Conservation (phyloP, 768 basidiomycete species). For the Trametes cingulata region DNA sequence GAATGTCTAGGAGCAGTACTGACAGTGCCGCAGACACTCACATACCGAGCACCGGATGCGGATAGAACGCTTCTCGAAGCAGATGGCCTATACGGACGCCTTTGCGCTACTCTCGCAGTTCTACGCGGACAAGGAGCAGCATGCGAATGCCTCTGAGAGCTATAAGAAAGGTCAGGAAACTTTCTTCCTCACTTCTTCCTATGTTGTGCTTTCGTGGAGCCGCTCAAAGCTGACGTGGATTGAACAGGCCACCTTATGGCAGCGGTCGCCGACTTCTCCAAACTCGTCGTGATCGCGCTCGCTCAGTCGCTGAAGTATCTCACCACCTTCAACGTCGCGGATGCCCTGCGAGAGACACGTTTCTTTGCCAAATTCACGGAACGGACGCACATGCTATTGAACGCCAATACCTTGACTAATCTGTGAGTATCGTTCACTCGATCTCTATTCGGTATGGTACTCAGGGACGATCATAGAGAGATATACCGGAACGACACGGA, state of each 20-base stretch:
- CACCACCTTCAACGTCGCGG: slow-evolving; percentile 71
- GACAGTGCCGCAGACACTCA: slow-evolving; percentile 18
- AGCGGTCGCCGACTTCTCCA: slow-evolving; percentile 63
- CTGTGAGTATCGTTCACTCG: slow-evolving; percentile 41
- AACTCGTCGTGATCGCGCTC: slow-evolving; percentile 67
- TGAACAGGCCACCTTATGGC: slow-evolving; percentile 61
- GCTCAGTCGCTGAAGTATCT: slow-evolving; percentile 75
- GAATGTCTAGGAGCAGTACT: background rate
- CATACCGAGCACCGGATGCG: slow-evolving; percentile 47
- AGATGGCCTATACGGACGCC: slow-evolving; percentile 65
- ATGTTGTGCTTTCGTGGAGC: background rate
- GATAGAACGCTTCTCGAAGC: slow-evolving; percentile 58
- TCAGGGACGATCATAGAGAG: slow-evolving; percentile 47
- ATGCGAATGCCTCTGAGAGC: slow-evolving; percentile 41
- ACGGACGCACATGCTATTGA: slow-evolving; percentile 82
- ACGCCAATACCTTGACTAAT: slow-evolving; percentile 85
- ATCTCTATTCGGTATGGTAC: background rate
- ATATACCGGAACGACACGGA: slow-evolving; percentile 93
- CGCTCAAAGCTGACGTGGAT: no score
- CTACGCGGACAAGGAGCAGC: slow-evolving; percentile 55
- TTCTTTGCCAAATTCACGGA: slow-evolving; percentile 82
- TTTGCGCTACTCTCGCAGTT: slow-evolving; percentile 67
- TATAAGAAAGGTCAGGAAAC: slow-evolving; percentile 47
- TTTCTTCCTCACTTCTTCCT: background rate
- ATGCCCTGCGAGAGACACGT: slow-evolving; percentile 72